phyloP scores from a whole-genome alignment of 192 early-diverging fungal genomes.

The Coemansia sp. region DNA sequence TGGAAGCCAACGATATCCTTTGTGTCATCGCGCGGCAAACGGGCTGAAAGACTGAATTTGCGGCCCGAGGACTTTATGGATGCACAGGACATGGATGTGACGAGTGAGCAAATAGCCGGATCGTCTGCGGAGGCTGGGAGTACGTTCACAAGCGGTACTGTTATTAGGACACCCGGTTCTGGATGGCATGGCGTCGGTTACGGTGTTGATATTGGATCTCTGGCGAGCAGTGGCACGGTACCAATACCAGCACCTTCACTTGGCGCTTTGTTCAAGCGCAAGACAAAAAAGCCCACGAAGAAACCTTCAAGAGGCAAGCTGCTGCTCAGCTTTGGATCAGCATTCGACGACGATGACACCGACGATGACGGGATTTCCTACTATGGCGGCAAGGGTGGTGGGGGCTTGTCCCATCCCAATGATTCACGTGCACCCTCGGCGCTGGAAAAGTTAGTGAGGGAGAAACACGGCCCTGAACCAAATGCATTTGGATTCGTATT shows the following conservation, averaged over 20 bases:
- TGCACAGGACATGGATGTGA: conserved; percentile 83
- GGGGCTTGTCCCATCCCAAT: neutral
- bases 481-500: conserved; percentile 30
- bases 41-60: conserved; percentile 55
- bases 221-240: neutral
- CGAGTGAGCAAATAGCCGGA: neutral
- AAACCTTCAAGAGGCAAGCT: neutral
- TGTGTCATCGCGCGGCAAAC: conserved; percentile 72
- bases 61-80: conserved; percentile 94
- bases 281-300: conserved; percentile 3
- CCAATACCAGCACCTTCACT: conserved; percentile 9
- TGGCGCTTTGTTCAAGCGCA: conserved; percentile 28
- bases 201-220: conserved; percentile 15
- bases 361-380: neutral
- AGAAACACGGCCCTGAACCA: neutral
- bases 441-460: neutral
- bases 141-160: neutral
- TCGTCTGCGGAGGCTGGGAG: neutral
- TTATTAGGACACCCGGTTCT: conserved; percentile 91
- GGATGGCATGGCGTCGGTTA: conserved; percentile 56
- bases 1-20: conserved; percentile 63
- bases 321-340: conserved; percentile 37
- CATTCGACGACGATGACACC: conserved; percentile 24
- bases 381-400: neutral
- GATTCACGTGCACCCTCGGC: neutral